A percentile compares a stretch with the other conserved stretches of the same genome.
Conservation (phyloP, 345 rosid genomes). For the Arabis hirsuta region DNA sequence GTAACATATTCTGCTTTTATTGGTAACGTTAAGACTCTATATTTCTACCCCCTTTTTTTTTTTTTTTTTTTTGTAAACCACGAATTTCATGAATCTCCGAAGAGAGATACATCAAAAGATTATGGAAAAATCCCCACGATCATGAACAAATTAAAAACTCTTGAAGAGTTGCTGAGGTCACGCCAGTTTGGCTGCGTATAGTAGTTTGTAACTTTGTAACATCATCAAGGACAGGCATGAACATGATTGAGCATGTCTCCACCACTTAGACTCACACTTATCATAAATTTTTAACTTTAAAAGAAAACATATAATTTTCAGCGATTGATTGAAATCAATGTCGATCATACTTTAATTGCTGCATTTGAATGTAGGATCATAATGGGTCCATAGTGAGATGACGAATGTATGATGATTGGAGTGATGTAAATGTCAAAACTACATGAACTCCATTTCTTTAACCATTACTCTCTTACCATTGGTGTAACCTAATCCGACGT, state of each 20-base stretch:
- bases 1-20: not conserved
- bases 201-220: slow-evolving; percentile 3
- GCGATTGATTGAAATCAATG: slow-evolving; percentile 15
- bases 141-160: not conserved
- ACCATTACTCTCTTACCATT: slow-evolving; percentile 27
- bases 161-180: slow-evolving; percentile 21
- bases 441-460: slow-evolving; percentile 28
- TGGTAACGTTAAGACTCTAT: not conserved
- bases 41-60: not conserved
- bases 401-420: slow-evolving; percentile 41
- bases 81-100: not conserved
- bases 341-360: slow-evolving; percentile 24
- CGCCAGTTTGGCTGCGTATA: slow-evolving; percentile 4
- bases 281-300: not conserved
- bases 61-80: not conserved
- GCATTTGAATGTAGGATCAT: slow-evolving; percentile 25
- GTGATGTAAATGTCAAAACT: slow-evolving; percentile 36
- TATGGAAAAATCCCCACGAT: not conserved
- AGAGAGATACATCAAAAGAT: not conserved
- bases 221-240: slow-evolving; percentile 21
- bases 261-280: slow-evolving; percentile 30
- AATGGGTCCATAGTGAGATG: slow-evolving; percentile 35
- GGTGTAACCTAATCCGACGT: slow-evolving; percentile 29
- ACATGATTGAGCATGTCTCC: slow-evolving; percentile 38
- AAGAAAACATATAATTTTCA: not conserved